Conservation (phyloP, 257 asterid species). For the Striga asiatica region DNA sequence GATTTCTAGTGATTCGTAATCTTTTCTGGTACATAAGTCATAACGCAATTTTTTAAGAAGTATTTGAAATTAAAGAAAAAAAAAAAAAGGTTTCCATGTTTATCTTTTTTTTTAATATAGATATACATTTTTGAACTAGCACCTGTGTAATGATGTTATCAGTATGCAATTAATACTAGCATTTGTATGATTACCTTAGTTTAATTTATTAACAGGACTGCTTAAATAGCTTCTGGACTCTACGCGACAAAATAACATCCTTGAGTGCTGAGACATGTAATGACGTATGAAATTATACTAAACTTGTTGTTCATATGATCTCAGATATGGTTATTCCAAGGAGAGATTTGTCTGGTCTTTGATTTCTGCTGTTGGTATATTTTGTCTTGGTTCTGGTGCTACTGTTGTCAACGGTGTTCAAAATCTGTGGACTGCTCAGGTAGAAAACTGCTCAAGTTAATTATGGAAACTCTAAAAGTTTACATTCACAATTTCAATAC, state of each 20-base stretch:
- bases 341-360: conserved; percentile 98
- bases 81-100: neutral
- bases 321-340: conserved; percentile 93
- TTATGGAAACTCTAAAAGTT: conserved; percentile 6
- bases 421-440: conserved; percentile 85
- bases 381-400: conserved; percentile 97
- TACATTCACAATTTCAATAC: conserved; percentile 8
- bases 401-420: conserved; percentile 91
- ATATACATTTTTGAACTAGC: no score
- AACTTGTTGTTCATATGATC: conserved; percentile 16
- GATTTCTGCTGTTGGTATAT: conserved; percentile 96
- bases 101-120: no score
- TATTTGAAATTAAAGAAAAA: no score
- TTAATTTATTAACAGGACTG: neutral
- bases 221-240: conserved; percentile 3
- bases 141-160: no score
- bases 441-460: conserved; percentile 20
- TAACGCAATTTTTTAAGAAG: no score
- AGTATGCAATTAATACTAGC: neutral
- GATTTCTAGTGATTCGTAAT: no score
- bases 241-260: neutral
- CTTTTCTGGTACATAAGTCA: no score
- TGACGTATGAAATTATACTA: conserved; percentile 12
- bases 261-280: neutral
- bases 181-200: neutral